Evolutionary conservation across 202 grass and related monocot genomes (phyloP).

Genomic region (Schoenoplectus triqueter): DNA sequence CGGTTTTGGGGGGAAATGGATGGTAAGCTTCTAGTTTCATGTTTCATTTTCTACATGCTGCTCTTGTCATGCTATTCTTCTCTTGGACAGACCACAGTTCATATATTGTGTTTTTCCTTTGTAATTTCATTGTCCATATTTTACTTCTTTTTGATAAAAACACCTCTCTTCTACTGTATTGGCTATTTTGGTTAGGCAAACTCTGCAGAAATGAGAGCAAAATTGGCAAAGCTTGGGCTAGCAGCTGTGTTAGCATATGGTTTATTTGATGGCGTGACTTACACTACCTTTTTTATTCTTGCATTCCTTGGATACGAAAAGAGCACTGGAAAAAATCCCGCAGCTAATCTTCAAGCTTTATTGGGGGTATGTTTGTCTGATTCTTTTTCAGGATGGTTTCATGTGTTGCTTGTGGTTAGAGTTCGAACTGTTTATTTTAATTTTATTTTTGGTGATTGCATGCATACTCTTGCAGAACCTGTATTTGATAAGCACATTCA

Average conservation of each 20-base stretch:
- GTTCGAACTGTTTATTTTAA: background rate
- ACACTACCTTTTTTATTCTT: slow-evolving; percentile 66
- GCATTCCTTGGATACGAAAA: slow-evolving; percentile 73
- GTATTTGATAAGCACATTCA: too few species aligned
- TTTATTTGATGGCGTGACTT: slow-evolving; percentile 63
- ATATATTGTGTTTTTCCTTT: too few species aligned
- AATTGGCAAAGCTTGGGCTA: slow-evolving; percentile 42
- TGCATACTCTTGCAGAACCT: too few species aligned
- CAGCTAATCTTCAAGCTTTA: slow-evolving; percentile 60
- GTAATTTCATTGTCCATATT: too few species aligned
- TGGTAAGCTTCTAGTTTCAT: slow-evolving; percentile 40
- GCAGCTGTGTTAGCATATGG: slow-evolving; percentile 57
- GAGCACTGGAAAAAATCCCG: slow-evolving; percentile 69
- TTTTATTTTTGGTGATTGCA: background rate
- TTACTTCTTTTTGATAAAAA: too few species aligned
- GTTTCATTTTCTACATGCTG: background rate
- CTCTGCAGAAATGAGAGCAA: slow-evolving; percentile 56
- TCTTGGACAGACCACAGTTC: too few species aligned
- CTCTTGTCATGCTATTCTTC: too few species aligned
- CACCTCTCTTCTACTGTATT: background rate
- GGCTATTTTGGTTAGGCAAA: slow-evolving; percentile 34
- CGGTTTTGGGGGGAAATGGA: slow-evolving; percentile 57
- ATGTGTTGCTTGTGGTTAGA: slow-evolving; percentile 11
- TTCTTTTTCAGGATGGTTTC: background rate
- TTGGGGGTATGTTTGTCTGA: slow-evolving; percentile 46